Base-by-base conservation (phyloP, 768 basidiomycete genomes). In the Epithele typhae region DNA sequence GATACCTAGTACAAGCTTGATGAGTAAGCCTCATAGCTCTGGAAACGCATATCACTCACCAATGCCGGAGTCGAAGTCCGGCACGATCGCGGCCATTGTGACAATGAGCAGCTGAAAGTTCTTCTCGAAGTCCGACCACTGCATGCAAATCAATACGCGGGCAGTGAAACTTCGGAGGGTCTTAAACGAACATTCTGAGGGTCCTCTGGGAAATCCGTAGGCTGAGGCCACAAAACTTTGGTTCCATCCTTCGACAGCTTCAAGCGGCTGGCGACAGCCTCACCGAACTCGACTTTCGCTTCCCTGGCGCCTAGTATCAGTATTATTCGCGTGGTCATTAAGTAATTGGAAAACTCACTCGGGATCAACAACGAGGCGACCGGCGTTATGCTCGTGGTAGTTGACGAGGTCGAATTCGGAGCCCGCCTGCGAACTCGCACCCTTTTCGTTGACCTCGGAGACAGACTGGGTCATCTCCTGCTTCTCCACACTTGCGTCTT, bases 191-290 rank as follows among this genome's bases (percentile, higher is more conserved):
- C 77, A 54, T 82, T 83, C 63, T 83, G 81, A 15, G 82, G 83
- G 55, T 85, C 82, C n/a, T 74, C 65, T 0, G 74, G 72, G 37
- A 78, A 72, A 53, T 83, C 77, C 1, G 75, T 73, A 1, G 84
- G 82, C 55, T 85, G 84, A 17, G 84, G 84, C 80, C 82, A 85
- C 0, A 87, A 71, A 9, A 85, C 74, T 40, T 72, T 79, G 15
- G 67, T 74, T 0, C 82, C 81, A 46, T 82, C 78, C 15, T 55
- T 48, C 4, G 77, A 72, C 6, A 82, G 66, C 68, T 85, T 85
- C 43, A 85, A 67, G 39, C 59, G 69, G 4, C 73, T 64, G 0
- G 82, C 80, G 32, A 81, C 59, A 3, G 64, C 65, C 19, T 76
- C 76, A 9, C 82, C 82, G 39, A 83, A 76, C 62, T 83, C 82